Base-by-base conservation (phyloP, 2,329 filamentous ascomycete genomes). In the Nannizziopsis barbatae region DNA sequence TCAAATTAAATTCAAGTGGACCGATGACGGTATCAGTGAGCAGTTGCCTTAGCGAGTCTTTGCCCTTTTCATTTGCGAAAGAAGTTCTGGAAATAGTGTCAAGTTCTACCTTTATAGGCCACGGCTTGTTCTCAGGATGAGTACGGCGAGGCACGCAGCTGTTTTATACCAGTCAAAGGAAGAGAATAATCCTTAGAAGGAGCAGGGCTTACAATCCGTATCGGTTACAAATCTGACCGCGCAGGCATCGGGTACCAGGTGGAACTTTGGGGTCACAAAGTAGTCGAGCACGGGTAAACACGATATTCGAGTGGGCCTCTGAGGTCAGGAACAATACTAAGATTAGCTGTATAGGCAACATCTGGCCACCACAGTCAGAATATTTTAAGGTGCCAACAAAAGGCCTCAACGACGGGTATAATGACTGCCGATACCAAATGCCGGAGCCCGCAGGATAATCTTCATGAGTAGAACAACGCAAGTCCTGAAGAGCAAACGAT, bases 191-290 rank as follows among this genome's bases (percentile, higher is more conserved):
- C 32, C 31, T 10, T 41, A 12, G 10, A 14, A 2, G 6, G 11
- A 27, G n/a, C 18, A 30, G 10, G 17, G 49, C 50, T 45, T 31
- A 51, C 50, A 22, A 31, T 11, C 50, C 50, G 15, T 50, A 38
- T 22, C 36, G 47, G 31, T 43, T 47, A 33, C 50, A 52, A 15
- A 42, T 45, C 27, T 52, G 47, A 12, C 47, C 50, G 12, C 50
- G 47, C 31, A 52, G 41, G 42, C 50, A 52, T 14, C 38, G 36
- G 2, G 35, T 39, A 9, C 42, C 18, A 8, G 17, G 41, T 10
- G 33, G 47, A 32, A 45, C 14, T 7, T 27, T 45, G n/a, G 47
- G 50, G 14, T 50, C 44, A 27, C 50, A 52, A 3, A 18, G 40
- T 12, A 52, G 40, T 22, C n/a, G 14, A 11, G 47, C 50, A 36